Base-by-base conservation (phyloP, 805 yeast species). In the Metschnikowia orientalis region DNA sequence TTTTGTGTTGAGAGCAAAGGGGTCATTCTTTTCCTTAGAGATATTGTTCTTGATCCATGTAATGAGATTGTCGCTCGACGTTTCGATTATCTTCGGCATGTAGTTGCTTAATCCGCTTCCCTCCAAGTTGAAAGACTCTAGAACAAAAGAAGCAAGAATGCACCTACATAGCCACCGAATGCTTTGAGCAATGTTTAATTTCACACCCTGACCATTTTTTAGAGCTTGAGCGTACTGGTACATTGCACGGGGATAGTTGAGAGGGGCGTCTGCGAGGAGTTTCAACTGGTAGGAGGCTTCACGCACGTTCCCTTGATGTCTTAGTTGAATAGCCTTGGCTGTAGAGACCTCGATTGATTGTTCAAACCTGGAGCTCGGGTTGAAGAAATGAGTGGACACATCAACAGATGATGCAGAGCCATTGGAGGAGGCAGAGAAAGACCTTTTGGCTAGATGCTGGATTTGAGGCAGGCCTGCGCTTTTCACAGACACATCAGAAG, bases 271-370 rank as follows among this genome's bases (percentile, higher is more conserved):
- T 4, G 89, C 81, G 2, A 85, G 82, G 18, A 71, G 63, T 42
- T 75, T 78, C 34, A 84, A 59, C 44, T 79, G 84, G 45, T 78
- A 75, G 2, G 88, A 71, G 3, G 87, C 80, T 47, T 80, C 90
- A 28, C 77, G 68, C 22, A 75, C 70, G 32, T 79, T 73, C 1
- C 85, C 86, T 19, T 69, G 56, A 23, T 69, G 69, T 34, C 83
- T 65, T 29, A 77, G 57, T 11, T 67, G 66, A 6, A 66, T 56
- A 1, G 81, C 81, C 40, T 61, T 44, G 9, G 57, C 51, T 1
- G 68, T 67, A 29, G 73, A 47, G 6, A 62, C 34, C 10, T 61
- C 66, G 2, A 63, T 51, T 6, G 54, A 19, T 5, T 53, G 28
- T 10, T 57, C 60, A 13, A 42, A 42, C 11, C 23, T 35, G 7